phyloP scores from a whole-genome alignment of 1,284 basidiomycete genomes.

The Marasmius tenuissimus region DNA sequence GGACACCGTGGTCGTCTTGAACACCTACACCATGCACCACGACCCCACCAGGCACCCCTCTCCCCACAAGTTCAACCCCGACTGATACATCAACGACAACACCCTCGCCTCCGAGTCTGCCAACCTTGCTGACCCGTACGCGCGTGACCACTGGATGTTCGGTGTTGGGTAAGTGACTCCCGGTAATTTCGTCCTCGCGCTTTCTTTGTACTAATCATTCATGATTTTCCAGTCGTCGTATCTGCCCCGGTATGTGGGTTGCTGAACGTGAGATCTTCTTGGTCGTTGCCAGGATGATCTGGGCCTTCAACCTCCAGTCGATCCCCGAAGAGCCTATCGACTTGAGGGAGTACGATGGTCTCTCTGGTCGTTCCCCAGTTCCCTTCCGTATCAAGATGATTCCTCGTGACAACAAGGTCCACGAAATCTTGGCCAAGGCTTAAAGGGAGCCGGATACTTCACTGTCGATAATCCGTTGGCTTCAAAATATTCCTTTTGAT shows the following conservation, averaged over 20 bases:
- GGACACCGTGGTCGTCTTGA: conserved; percentile 35
- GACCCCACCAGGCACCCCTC: conserved; percentile 36
- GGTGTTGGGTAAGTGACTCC: conserved; percentile 9
- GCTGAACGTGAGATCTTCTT: not conserved
- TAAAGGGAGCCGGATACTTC: too few species aligned
- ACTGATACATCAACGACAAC: conserved; percentile 31
- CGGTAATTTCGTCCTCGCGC: not conserved
- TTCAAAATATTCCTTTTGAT: too few species aligned
- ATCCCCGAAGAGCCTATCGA: conserved; percentile 38
- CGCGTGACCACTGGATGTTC: conserved; percentile 46
- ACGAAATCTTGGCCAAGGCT: not conserved
- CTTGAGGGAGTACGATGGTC: conserved; percentile 39
- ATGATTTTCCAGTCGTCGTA: not conserved
- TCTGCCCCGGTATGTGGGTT: not conserved
- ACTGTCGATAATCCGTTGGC: too few species aligned
- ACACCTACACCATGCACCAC: conserved; percentile 39
- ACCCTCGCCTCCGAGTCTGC: conserved; percentile 31
- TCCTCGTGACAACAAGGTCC: conserved; percentile 17
- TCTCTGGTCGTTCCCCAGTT: conserved; percentile 37
- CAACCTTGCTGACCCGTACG: conserved; percentile 36
- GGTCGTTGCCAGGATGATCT: not conserved
- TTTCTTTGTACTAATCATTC: not conserved
- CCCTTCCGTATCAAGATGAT: conserved; percentile 32
- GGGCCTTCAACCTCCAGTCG: conserved; percentile 10
- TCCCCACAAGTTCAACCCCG: conserved; percentile 28